Percentiles rank a stretch among this genome's conserved stretches.
These are phyloP conservation scores for Saturnispora sekii DNA, from an alignment of 805 yeast genomes.

Conservation along the genomic window DNA sequence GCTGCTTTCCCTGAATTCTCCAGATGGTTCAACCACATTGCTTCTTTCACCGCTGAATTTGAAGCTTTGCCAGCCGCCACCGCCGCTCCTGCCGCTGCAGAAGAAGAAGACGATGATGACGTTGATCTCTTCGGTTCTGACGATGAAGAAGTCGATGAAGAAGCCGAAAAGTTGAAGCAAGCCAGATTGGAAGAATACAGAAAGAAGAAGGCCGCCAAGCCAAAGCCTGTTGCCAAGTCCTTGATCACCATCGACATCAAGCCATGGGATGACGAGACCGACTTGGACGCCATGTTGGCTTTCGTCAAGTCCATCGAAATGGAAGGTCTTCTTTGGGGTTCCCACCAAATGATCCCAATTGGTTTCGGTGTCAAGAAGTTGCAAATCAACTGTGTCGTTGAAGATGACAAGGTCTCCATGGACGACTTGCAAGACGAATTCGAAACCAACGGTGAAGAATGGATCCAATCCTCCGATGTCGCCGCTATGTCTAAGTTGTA, in stretches of 20 bases:
- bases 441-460: conserved; percentile 88
- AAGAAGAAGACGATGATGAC: conserved; percentile 80
- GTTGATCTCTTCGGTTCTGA: conserved; percentile 92
- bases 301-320: conserved; percentile 74
- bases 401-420: conserved; percentile 91
- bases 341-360: conserved; percentile 87
- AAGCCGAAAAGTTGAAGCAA: conserved; percentile 94
- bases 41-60: conserved; percentile 83
- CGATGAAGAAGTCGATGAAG: conserved; percentile 94
- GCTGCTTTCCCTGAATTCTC: conserved; percentile 84
- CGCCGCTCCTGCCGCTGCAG: conserved; percentile 49
- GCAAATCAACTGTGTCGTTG: conserved; percentile 96
- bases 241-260: conserved; percentile 94
- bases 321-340: conserved; percentile 99
- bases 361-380: conserved; percentile 99
- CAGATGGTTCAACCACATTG: conserved; percentile 98
- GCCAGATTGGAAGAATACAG: conserved; percentile 97
- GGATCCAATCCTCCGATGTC: conserved; percentile 97
- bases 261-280: conserved; percentile 99
- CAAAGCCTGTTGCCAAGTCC: conserved; percentile 98
- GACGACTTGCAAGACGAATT: conserved; percentile 73
- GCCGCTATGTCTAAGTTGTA: conserved; percentile 98
- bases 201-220: conserved; percentile 95
- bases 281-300: conserved; percentile 78
- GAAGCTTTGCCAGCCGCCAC: conserved; percentile 70